Evolutionary conservation across 208 protist genomes (phyloP), one percentile per base, ranked within the genome.

Genomic region (Acanthamoeba quina): DNA sequence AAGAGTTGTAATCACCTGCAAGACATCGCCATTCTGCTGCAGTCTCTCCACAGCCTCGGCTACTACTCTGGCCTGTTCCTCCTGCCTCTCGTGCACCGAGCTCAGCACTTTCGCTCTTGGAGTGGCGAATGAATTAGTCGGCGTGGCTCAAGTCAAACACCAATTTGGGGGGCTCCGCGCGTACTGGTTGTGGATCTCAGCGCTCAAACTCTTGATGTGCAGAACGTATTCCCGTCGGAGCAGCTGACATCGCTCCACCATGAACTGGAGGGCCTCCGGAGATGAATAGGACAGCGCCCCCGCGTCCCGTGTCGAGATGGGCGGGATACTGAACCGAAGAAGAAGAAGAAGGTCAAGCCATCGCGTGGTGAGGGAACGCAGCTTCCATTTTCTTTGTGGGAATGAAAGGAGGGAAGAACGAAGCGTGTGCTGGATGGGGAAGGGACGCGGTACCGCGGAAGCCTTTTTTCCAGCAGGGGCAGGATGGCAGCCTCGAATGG

Each of bases 121-220:
- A 31, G 52, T 13, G 52, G 52, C 52, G 17, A 56, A 19, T 21
- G 52, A 7, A 56, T 56, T 19, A 56, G 37, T 41, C 37, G 37
- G 37, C 37, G 37, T 41, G 37, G 37, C 37, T 41, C 37, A 4
- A 41, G 37, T 41, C 3, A 41, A 29, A 37, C 66, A 17, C 11
- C 66, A 0, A 31, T 29, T 15, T 41, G 21, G 66, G 1, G 13
- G 54, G 54, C 19, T 13, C 11, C 15, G 54, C 52, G 17, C 21
- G 56, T 26, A 80, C 72, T 80, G 72, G 56, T 90, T 90, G n/a
- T 37, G 34, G 83, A 90, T 90, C n/a, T 90, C 83, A 13, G 83
- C 83, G 47, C 17, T 47, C 26, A 90, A 24, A 15, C 31, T 29
- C 29, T 62, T 29, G 34, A 90, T 90, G 54, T 62, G 54, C 11